Evolutionary conservation across 148 eudicot genomes (phyloP).

Genomic region (Nepenthes gracilis): DNA sequence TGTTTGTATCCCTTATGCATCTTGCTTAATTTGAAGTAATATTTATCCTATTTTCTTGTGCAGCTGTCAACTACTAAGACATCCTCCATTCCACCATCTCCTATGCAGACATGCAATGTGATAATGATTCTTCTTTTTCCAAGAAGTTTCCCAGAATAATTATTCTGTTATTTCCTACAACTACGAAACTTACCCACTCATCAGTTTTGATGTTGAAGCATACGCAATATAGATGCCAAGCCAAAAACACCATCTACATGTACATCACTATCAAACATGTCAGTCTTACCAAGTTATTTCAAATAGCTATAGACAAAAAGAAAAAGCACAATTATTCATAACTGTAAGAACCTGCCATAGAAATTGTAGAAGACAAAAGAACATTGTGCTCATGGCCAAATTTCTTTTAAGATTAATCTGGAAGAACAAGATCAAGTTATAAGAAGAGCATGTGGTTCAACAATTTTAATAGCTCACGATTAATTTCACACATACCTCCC

Average conservation of each 20-base stretch:
- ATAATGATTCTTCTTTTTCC: neutral
- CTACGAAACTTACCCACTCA: constrained; percentile 54
- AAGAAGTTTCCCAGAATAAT: neutral
- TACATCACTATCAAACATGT: constrained; percentile 7
- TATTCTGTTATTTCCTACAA: neutral
- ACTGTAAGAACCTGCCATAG: constrained; percentile 59
- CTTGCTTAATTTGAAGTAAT: no score
- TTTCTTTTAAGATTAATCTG: constrained; percentile 24
- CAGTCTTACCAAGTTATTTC: neutral
- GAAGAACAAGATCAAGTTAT: neutral
- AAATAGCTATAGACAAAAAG: neutral
- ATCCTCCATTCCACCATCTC: no score
- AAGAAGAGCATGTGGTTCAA: neutral
- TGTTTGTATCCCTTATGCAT: no score
- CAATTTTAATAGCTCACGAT: neutral
- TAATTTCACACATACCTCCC: constrained; percentile 13
- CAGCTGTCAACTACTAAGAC: no score
- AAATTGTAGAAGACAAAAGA: constrained; percentile 58
- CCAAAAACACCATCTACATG: constrained; percentile 39
- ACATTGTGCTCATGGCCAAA: constrained; percentile 55
- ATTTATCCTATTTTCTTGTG: no score
- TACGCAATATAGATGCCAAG: constrained; percentile 71
- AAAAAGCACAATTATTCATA: neutral
- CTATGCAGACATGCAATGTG: no score
- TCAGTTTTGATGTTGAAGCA: constrained; percentile 73